Conservation (phyloP, 2,329 filamentous ascomycete species). For the Aspergillus quadrilineatus region DNA sequence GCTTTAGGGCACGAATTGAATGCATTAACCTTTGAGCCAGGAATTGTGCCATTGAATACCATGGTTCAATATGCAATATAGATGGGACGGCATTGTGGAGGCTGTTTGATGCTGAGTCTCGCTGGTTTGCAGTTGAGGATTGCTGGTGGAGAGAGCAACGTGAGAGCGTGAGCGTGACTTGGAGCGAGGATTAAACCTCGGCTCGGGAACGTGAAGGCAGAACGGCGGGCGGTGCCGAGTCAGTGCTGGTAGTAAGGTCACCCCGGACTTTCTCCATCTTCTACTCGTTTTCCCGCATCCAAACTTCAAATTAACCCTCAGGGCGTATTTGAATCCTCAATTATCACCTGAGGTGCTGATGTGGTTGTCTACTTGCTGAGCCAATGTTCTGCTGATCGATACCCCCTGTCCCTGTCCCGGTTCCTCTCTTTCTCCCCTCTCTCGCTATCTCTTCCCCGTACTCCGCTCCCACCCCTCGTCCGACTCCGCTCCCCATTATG, state of each 20-base stretch:
- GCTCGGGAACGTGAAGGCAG: neutral
- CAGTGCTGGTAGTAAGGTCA: slow-evolving; percentile 3
- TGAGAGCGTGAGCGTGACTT: no score
- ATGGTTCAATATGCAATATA: no score
- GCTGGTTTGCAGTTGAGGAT: no score
- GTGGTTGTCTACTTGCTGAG: neutral
- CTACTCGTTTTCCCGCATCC: slow-evolving; percentile 1
- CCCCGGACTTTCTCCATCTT: slow-evolving; percentile 34
- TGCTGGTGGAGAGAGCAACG: no score
- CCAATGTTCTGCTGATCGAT: slow-evolving; percentile 10
- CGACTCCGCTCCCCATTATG: slow-evolving; percentile 36
- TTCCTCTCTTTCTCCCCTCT: neutral
- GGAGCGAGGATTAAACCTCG: neutral
- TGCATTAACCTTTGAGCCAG: no score
- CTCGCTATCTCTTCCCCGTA: no score
- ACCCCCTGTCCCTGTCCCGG: slow-evolving; percentile 1
- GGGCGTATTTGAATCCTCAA: neutral
- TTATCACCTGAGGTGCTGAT: neutral
- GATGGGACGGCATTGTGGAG: no score
- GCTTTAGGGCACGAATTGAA: no score
- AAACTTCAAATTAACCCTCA: slow-evolving; percentile 1
- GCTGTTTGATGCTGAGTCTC: no score
- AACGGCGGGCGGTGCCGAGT: neutral
- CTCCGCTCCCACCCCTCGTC: slow-evolving; percentile 5
- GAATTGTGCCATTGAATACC: no score